A percentile compares a stretch with the other conserved stretches of the same genome.
phyloP scores from a whole-genome alignment of 305 asterid species.

The Plantago lanceolata region DNA sequence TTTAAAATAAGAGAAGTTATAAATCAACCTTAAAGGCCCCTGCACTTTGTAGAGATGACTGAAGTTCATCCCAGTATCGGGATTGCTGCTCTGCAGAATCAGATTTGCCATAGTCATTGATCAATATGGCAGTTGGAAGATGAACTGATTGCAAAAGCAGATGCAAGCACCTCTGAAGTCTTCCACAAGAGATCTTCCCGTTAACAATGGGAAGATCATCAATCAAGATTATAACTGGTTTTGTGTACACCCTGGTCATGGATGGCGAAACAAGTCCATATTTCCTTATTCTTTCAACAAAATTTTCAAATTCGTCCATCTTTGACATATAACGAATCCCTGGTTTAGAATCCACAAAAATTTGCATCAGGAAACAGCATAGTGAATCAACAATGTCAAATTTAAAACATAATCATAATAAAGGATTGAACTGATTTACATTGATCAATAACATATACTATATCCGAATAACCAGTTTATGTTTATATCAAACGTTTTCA shows the following conservation, averaged over 20 bases:
- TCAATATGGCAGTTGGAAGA: constrained; percentile 77
- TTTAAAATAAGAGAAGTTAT: constrained; percentile 24
- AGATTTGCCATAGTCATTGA: constrained; percentile 61
- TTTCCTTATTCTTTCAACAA: constrained; percentile 78
- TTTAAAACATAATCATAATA: constrained; percentile 9
- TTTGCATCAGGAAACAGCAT: constrained; percentile 24
- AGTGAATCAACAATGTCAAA: constrained; percentile 15
- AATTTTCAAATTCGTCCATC: constrained; percentile 85
- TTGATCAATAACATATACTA: neutral
- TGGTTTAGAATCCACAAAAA: constrained; percentile 36
- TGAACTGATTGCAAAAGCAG: constrained; percentile 73
- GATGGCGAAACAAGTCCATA: constrained; percentile 67
- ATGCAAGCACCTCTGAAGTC: constrained; percentile 66
- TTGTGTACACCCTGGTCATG: constrained; percentile 34
- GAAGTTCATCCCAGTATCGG: constrained; percentile 81
- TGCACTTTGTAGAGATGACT: constrained; percentile 64
- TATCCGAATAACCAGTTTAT: too few relatives aligned
- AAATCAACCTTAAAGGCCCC: constrained; percentile 85
- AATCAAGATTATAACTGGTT: constrained; percentile 59
- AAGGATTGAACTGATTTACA: constrained; percentile 1
- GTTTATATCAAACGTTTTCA: too few relatives aligned
- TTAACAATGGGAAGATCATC: constrained; percentile 87
- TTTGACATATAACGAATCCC: constrained; percentile 75
- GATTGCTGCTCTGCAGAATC: constrained; percentile 57
- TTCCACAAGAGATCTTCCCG: constrained; percentile 58